Conservation (phyloP, 2,329 filamentous ascomycete species). For the Metarhizium brunneum region DNA sequence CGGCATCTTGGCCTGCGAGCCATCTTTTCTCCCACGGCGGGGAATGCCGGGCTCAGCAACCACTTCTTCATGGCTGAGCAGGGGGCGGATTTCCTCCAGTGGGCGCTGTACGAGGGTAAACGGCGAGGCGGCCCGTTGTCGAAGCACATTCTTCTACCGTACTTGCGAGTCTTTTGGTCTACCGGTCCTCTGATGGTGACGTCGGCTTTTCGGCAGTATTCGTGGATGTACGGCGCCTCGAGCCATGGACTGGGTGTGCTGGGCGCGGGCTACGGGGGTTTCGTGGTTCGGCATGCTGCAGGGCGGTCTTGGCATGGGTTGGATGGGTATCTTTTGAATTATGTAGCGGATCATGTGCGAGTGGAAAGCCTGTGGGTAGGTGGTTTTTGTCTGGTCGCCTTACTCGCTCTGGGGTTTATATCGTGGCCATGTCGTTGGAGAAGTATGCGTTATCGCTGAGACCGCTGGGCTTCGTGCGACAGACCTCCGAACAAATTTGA, state of each 20-base stretch:
- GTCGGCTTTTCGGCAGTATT: conserved; percentile 10
- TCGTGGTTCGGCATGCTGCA: conserved; percentile 11
- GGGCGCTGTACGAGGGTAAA: conserved; percentile 13
- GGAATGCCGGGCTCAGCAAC: conserved; percentile 11
- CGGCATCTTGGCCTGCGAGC: conserved; percentile 8
- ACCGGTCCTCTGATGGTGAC: conserved; percentile 17
- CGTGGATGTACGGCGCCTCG: conserved; percentile 6
- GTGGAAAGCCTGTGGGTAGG: neutral
- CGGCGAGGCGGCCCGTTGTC: conserved; percentile 9
- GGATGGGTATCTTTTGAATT: conserved; percentile 13
- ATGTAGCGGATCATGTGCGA: conserved; percentile 9
- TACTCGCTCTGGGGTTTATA: neutral
- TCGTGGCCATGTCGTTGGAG: neutral
- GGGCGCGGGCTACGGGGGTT: conserved; percentile 6
- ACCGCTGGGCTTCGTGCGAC: too few relatives aligned
- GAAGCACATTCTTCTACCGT: conserved; percentile 11
- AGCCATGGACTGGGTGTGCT: conserved; percentile 6
- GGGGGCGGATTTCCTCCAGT: conserved; percentile 11
- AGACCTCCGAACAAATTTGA: too few relatives aligned
- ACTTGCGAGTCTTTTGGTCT: conserved; percentile 16
- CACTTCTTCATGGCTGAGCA: conserved; percentile 17
- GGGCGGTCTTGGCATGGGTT: conserved; percentile 15
- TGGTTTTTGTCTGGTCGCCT: neutral
- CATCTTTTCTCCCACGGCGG: conserved; percentile 10
- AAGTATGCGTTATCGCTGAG: too few relatives aligned